A percentile compares a stretch with the other conserved stretches of the same genome.
phyloP scores from a whole-genome alignment of 192 early-diverging fungal genomes.

The Backusella tarrabulga region DNA sequence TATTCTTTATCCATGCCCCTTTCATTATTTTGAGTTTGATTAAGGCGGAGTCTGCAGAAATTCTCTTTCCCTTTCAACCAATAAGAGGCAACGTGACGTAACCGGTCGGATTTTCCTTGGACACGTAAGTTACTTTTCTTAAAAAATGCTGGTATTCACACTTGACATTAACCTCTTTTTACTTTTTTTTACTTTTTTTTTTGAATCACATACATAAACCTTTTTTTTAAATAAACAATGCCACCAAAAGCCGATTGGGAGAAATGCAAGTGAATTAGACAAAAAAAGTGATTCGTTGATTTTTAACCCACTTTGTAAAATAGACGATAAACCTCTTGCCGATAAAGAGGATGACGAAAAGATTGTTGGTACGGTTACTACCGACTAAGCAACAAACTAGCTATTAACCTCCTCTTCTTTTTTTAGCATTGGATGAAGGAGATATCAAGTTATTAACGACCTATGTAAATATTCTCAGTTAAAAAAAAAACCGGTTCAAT shows the following conservation, averaged over 20 bases:
- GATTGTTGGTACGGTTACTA: conserved; percentile 63
- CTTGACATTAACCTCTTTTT: background rate
- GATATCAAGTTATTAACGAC: conserved; percentile 92
- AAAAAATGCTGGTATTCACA: background rate
- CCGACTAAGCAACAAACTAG: background rate
- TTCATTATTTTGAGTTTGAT: too few relatives aligned
- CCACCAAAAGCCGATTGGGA: conserved; percentile 96
- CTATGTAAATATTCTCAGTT: conserved; percentile 59
- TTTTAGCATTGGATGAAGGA: conserved; percentile 78
- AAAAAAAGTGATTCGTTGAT: too few relatives aligned
- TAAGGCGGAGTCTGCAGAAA: too few relatives aligned
- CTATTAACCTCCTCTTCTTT: background rate
- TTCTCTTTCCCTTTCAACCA: too few relatives aligned
- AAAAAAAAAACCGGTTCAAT: background rate
- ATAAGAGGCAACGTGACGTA: too few relatives aligned
- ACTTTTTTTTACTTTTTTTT: too few relatives aligned
- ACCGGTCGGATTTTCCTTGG: too few relatives aligned
- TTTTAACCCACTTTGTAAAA: too few relatives aligned
- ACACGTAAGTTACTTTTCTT: background rate
- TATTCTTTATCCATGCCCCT: too few relatives aligned
- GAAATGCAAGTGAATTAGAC: conserved; percentile 68
- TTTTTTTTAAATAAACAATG: conserved; percentile 45
- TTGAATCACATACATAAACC: background rate
- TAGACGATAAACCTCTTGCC: conserved; percentile 76
- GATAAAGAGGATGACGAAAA: conserved; percentile 80